Evolutionary conservation across 352 stramenopile genomes (phyloP).

Genomic region (Globisporangium acanthophoron): DNA sequence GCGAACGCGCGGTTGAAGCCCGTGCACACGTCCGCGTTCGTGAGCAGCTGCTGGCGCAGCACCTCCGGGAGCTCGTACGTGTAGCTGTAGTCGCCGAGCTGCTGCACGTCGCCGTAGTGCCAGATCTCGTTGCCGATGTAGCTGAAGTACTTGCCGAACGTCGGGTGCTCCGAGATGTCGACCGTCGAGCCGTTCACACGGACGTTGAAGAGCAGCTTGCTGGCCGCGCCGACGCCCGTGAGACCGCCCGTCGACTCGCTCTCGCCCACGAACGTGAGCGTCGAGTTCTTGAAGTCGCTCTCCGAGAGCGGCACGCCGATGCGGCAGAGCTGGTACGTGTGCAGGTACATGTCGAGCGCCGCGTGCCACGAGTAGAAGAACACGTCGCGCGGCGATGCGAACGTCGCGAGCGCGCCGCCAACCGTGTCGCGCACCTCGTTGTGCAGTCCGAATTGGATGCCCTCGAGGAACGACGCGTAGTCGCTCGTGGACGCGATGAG

Average conservation of each 20-base stretch:
- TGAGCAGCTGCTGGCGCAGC: constrained; percentile 54
- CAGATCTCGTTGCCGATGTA: constrained; percentile 47
- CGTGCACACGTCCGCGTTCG: constrained; percentile 58
- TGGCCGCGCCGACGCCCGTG: constrained; percentile 25
- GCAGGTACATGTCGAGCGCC: constrained; percentile 61
- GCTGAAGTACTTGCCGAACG: constrained; percentile 57
- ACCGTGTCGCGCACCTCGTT: constrained; percentile 58
- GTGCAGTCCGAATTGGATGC: constrained; percentile 56
- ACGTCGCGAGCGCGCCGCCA: constrained; percentile 45
- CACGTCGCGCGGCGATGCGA: constrained; percentile 40
- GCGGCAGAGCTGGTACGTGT: constrained; percentile 64
- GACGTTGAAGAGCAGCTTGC: constrained; percentile 35
- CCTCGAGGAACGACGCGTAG: constrained; percentile 53
- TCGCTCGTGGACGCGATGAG: constrained; percentile 40
- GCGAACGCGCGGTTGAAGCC: constrained; percentile 43
- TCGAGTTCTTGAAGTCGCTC: constrained; percentile 34
- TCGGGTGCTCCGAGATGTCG: constrained; percentile 53
- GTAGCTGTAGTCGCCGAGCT: constrained; percentile 72
- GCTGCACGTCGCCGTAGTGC: constrained; percentile 54
- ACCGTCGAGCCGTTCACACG: constrained; percentile 35
- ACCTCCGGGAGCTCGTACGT: constrained; percentile 59
- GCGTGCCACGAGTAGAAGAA: constrained; percentile 73
- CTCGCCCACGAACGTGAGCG: constrained; percentile 34
- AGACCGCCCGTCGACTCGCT: constrained; percentile 43
- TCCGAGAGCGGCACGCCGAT: constrained; percentile 42